Percentiles rank a stretch among this genome's conserved stretches.
phyloP scores from a whole-genome alignment of 2,329 filamentous ascomycete genomes.

The Blumeriella jaapii region DNA sequence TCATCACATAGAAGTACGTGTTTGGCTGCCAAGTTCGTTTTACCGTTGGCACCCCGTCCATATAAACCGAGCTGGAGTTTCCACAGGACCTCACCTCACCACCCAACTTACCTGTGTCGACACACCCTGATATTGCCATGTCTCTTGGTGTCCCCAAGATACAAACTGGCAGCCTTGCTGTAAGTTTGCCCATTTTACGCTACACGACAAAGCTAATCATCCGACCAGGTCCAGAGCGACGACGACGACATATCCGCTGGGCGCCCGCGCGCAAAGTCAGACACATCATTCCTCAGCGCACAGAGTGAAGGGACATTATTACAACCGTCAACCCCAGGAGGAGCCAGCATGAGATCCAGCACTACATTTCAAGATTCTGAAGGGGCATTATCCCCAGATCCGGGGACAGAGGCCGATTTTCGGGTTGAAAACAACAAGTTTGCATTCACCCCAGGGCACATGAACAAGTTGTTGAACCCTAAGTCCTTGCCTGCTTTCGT shows the following conservation, averaged over 20 bases:
- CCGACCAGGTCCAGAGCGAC: conserved; percentile 3
- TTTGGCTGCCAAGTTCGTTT: not conserved
- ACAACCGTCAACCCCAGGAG: conserved; percentile 4
- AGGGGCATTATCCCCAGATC: conserved; percentile 42
- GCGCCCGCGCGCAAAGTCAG: conserved; percentile 4
- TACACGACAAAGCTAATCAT: conserved; percentile 2
- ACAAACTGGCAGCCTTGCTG: conserved; percentile 4
- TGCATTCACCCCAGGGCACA: conserved; percentile 60
- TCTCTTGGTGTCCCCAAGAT: conserved; percentile 4
- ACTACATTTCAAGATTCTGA: conserved; percentile 6
- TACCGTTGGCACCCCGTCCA: not conserved
- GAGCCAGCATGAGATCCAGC: conserved; percentile 5
- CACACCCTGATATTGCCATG: not conserved
- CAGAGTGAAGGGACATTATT: conserved; percentile 6
- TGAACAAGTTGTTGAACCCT: conserved; percentile 67
- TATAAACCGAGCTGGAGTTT: conserved; percentile 4
- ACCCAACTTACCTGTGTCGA: not conserved
- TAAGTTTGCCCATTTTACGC: conserved; percentile 2
- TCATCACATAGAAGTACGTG: not conserved
- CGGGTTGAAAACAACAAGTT: conserved; percentile 56
- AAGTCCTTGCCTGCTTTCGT: conserved; percentile 67
- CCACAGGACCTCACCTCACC: conserved; percentile 1
- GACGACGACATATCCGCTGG: conserved; percentile 3
- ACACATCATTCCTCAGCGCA: conserved; percentile 7
- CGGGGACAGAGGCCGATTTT: conserved; percentile 60